A percentile compares a stretch with the other conserved stretches of the same genome.
phyloP scores from a whole-genome alignment of 805 yeast genomes.

The Zygoascus biomembranicola region DNA sequence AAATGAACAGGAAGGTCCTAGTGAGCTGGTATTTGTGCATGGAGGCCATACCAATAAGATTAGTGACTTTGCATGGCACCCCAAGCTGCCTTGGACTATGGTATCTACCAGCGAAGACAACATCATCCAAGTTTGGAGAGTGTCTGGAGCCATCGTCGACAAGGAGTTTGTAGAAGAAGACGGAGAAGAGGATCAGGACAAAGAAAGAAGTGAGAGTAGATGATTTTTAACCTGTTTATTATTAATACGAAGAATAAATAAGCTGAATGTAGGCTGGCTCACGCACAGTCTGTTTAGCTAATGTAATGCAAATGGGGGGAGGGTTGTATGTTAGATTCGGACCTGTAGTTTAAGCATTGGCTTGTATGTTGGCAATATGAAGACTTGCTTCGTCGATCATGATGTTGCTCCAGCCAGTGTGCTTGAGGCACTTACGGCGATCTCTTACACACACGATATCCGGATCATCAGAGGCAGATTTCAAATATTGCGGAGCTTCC shows the following conservation, averaged over 20 bases:
- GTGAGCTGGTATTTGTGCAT: constrained; percentile 70
- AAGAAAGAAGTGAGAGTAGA: background rate
- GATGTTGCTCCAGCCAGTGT: constrained; percentile 15
- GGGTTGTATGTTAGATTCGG: too few relatives aligned
- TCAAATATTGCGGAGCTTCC: background rate
- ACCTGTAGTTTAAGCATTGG: background rate
- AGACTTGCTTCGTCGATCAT: constrained; percentile 8
- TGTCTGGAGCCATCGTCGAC: constrained; percentile 39
- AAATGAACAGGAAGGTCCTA: constrained; percentile 53
- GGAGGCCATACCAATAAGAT: constrained; percentile 79
- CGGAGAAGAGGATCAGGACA: constrained; percentile 29
- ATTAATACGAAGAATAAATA: background rate
- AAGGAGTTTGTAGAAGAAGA: constrained; percentile 31
- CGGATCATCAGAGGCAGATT: background rate
- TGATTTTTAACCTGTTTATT: background rate
- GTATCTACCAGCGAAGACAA: constrained; percentile 72
- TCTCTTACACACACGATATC: constrained; percentile 14
- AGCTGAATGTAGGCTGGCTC: background rate
- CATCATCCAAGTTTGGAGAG: constrained; percentile 70
- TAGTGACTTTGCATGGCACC: constrained; percentile 62
- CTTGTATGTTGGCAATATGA: background rate
- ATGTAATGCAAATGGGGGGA: background rate
- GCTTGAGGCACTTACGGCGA: constrained; percentile 19
- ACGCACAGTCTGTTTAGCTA: background rate
- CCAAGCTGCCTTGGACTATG: constrained; percentile 47